Evolutionary conservation across 75 land plant genomes (phyloP).

Genomic region (Selaginella moellendorffii): DNA sequence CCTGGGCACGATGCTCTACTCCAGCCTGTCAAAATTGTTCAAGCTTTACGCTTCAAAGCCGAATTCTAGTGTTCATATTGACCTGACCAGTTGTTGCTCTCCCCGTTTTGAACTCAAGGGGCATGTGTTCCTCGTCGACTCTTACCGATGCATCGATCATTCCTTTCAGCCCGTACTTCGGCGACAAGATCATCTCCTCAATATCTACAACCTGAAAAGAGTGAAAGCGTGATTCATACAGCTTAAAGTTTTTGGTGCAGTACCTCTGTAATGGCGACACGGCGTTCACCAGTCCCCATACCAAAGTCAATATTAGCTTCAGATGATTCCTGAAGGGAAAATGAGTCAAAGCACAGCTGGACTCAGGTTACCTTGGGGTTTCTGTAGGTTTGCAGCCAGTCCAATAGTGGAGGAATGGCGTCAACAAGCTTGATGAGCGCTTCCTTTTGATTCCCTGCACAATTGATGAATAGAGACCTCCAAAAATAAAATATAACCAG

Average conservation of each 20-base stretch:
- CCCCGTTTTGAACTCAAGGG: constrained; percentile 81
- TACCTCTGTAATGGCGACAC: constrained; percentile 41
- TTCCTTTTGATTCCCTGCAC: constrained; percentile 56
- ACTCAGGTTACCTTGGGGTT: neutral
- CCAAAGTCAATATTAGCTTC: constrained; percentile 42
- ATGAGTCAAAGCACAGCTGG: neutral
- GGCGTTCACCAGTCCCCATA: constrained; percentile 25
- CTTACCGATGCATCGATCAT: constrained; percentile 79
- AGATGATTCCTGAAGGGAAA: neutral
- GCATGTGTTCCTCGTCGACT: constrained; percentile 32
- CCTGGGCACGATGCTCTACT: constrained; percentile 78
- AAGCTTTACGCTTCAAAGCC: no score
- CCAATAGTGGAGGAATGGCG: constrained; percentile 52
- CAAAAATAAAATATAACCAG: neutral
- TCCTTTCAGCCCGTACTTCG: constrained; percentile 85
- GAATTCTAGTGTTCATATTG: constrained; percentile 21
- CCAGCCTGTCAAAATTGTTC: constrained; percentile 45
- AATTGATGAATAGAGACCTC: neutral
- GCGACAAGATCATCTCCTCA: constrained; percentile 89
- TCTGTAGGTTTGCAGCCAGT: constrained; percentile 30
- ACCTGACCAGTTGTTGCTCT: constrained; percentile 73
- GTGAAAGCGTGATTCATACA: no score
- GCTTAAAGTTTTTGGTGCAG: neutral
- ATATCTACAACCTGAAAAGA: constrained; percentile 62
- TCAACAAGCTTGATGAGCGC: constrained; percentile 29